phyloP scores from a whole-genome alignment of 108 stramenopile species.

The Thalassiosira profunda region DNA sequence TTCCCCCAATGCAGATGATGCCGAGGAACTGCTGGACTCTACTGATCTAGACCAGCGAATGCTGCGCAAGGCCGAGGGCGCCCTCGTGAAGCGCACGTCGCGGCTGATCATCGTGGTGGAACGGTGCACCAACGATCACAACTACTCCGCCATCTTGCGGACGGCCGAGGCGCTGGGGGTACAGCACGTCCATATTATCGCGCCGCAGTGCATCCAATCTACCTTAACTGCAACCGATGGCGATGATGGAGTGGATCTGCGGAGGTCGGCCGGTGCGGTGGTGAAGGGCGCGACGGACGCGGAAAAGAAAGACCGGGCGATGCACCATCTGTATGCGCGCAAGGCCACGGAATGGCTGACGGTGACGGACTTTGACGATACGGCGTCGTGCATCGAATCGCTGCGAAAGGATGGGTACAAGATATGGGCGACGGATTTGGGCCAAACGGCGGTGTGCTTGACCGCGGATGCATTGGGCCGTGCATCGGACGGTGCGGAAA shows the following conservation, averaged over 20 bases:
- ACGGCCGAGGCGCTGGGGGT: conserved; percentile 91
- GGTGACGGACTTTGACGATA: conserved; percentile 73
- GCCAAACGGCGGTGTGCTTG: conserved; percentile 77
- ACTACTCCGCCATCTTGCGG: conserved; percentile 69
- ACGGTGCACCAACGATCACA: conserved; percentile 89
- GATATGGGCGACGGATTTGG: conserved; percentile 89
- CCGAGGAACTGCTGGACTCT: conserved; percentile 58
- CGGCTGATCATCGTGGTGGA: conserved; percentile 82
- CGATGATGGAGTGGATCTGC: conserved; percentile 11
- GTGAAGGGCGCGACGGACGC: conserved; percentile 50
- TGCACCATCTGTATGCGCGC: conserved; percentile 88
- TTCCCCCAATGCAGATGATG: not conserved
- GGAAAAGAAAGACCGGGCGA: conserved; percentile 61
- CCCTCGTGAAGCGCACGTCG: conserved; percentile 75
- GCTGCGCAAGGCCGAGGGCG: conserved; percentile 88
- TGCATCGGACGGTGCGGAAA: conserved; percentile 22
- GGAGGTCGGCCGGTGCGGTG: conserved; percentile 20
- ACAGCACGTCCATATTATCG: conserved; percentile 83
- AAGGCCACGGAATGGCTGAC: conserved; percentile 91
- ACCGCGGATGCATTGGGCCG: conserved; percentile 32
- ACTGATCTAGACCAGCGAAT: conserved; percentile 75
- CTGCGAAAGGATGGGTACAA: conserved; percentile 58
- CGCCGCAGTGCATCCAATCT: conserved; percentile 55
- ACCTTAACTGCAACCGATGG: conserved; percentile 17
- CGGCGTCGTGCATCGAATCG: conserved; percentile 68